A percentile compares a stretch with the other conserved stretches of the same genome.
phyloP scores from a whole-genome alignment of 1,284 basidiomycete genomes.

The Moesziomyces globuligerus region DNA sequence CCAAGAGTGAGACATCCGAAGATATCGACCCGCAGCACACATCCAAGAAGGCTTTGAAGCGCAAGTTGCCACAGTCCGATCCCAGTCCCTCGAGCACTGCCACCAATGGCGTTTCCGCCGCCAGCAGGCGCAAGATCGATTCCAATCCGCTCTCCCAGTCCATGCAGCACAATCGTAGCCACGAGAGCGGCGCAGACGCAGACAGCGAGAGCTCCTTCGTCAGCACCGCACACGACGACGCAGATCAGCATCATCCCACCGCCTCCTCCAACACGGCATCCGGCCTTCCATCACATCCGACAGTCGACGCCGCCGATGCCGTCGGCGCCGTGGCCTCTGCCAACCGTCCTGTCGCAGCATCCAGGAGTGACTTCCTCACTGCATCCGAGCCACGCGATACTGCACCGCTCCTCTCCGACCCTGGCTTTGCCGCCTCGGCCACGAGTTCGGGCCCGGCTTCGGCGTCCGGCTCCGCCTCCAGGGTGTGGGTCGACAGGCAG shows the following conservation, averaged over 20 bases:
- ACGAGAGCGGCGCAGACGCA: slow-evolving; percentile 45
- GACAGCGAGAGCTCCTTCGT: slow-evolving; percentile 43
- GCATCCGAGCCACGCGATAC: slow-evolving; percentile 36
- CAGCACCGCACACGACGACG: slow-evolving; percentile 18
- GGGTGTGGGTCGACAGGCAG: slow-evolving; percentile 40
- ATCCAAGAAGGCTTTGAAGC: slow-evolving; percentile 26
- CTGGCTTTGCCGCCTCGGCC: slow-evolving; percentile 4
- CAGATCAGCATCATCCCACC: not conserved
- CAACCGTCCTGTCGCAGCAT: slow-evolving; percentile 22
- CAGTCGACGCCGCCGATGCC: no score
- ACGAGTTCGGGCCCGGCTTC: slow-evolving; percentile 2
- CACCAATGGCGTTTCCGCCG: slow-evolving; percentile 1
- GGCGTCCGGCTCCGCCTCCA: slow-evolving; percentile 17
- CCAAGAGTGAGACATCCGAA: slow-evolving; percentile 22
- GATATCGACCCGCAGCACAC: slow-evolving; percentile 34
- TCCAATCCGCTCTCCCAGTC: slow-evolving; percentile 13
- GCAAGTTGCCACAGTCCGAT: slow-evolving; percentile 26
- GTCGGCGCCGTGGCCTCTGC: no score
- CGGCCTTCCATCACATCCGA: no score
- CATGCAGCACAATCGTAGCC: slow-evolving; percentile 33
- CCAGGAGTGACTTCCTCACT: slow-evolving; percentile 34
- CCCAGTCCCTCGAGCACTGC: slow-evolving; percentile 6
- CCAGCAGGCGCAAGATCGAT: slow-evolving; percentile 16
- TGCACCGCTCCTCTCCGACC: slow-evolving; percentile 19
- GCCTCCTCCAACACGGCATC: no score